Evolutionary conservation across 306 rosid genomes (phyloP), one percentile per base, ranked within the genome.

Genomic region (Clitoria ternatea): DNA sequence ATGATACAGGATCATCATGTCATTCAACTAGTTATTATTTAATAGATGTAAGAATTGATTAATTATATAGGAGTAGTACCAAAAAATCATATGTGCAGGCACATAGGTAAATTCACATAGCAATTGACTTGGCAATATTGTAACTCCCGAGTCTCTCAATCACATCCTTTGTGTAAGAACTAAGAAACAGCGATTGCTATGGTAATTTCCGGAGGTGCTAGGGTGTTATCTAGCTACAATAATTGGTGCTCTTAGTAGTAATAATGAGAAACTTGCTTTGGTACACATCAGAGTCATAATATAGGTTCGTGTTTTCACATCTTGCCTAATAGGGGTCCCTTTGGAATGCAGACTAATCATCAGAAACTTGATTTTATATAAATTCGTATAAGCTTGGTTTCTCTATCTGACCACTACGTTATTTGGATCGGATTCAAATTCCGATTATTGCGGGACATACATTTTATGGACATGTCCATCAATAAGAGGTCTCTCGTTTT

Each of bases 291-390:
- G 35, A 44, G 79, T 73, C 81, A 48, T 74, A 67, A 44, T 37
- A 64, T 43, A 36, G 55, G 74, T 70, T 60, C 62, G 83, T 63
- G 65, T 19, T 59, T 82, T 76, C 83, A 71, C 79, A 60, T 80
- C 82, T 61, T 40, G 18, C 61, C 39, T 22, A 14, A 59, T 19
- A 63, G 61, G 78, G 73, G 85, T 32, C 64, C 85, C 75, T 19
- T 72, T 44, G 29, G 15, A 55, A 65, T 40, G 68, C 23, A 80
- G 86, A 83, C 76, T 45, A 79, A 83, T 68, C 77, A 66, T 67
- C 67, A 32, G 32, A 61, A 52, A 17, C 13, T 15, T 75, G 57
- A 35, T 62, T 30, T 30, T 43, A 54, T 54, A 53, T 75, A 40
- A 32, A 39, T 79, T 9, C 29, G 47, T 18, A 67, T 27, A 32